Evolutionary conservation across 139 green algal genomes (phyloP).

Genomic region (Chlorella vulgaris): DNA sequence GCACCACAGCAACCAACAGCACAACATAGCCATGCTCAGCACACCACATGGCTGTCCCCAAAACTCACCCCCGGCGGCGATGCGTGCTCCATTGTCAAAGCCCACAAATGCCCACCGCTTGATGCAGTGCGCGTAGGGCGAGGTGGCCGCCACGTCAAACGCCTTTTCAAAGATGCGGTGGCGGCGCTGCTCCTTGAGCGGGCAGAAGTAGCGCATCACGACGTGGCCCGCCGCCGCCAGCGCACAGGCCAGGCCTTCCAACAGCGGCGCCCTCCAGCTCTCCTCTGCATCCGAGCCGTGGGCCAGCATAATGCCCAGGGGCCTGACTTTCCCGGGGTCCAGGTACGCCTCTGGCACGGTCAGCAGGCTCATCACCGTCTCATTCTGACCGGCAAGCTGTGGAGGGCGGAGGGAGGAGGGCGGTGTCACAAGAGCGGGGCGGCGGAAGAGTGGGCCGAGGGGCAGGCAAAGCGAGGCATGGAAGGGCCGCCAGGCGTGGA

Average conservation of each 20-base stretch:
- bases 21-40: neutral
- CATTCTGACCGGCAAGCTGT: slow-evolving; percentile 51
- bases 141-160: slow-evolving; percentile 61
- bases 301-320: slow-evolving; percentile 66
- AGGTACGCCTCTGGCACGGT: slow-evolving; percentile 39
- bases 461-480: too few species aligned
- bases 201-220: slow-evolving; percentile 68
- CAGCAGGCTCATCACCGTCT: slow-evolving; percentile 40
- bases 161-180: slow-evolving; percentile 72
- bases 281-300: slow-evolving; percentile 66
- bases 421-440: neutral
- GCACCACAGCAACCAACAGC: neutral
- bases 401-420: neutral
- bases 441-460: neutral
- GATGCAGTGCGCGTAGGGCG: slow-evolving; percentile 60
- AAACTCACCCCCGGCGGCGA: slow-evolving; percentile 54
- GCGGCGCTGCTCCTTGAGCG: slow-evolving; percentile 63
- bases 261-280: slow-evolving; percentile 6
- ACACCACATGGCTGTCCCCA: neutral
- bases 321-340: neutral
- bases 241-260: slow-evolving; percentile 8
- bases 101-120: slow-evolving; percentile 61
- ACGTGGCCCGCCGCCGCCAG: slow-evolving; percentile 50
- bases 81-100: slow-evolving; percentile 58
- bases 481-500: too few species aligned